Evolutionary conservation across 106 monocot genomes (phyloP).

Genomic region (Vanilla planifolia): DNA sequence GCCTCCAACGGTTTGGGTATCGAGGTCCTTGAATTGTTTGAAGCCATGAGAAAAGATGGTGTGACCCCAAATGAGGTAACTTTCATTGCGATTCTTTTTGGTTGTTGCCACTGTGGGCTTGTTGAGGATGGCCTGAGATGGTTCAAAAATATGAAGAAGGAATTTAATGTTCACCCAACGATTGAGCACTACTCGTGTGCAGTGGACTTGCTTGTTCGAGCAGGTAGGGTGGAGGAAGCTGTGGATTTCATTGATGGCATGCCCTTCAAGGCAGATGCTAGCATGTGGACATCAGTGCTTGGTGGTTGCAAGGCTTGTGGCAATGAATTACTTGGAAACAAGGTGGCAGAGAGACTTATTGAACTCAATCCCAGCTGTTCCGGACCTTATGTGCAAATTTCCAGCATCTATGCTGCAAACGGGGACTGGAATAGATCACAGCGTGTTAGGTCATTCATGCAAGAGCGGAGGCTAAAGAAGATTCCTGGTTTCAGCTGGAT

Average conservation of each 20-base stretch:
- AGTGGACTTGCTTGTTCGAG: conserved; percentile 57
- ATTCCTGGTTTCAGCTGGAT: conserved; percentile 55
- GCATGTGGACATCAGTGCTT: conserved; percentile 55
- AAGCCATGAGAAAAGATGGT: conserved; percentile 36
- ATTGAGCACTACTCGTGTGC: conserved; percentile 69
- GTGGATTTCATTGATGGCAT: conserved; percentile 43
- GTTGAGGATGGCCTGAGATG: conserved; percentile 53
- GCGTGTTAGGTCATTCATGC: conserved; percentile 30
- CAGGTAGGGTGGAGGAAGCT: conserved; percentile 45
- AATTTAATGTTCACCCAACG: conserved; percentile 34
- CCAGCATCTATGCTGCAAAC: conserved; percentile 34
- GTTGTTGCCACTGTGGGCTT: conserved; percentile 70
- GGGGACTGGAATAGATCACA: conserved; percentile 39
- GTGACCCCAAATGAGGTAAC: conserved; percentile 43
- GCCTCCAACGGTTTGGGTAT: conserved; percentile 57
- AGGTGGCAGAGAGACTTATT: conserved; percentile 26
- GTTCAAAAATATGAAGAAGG: conserved; percentile 50
- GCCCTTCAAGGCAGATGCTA: conserved; percentile 49
- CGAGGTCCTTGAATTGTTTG: conserved; percentile 43
- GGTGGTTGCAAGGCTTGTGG: conserved; percentile 58
- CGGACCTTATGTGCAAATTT: conserved; percentile 37
- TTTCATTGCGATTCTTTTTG: conserved; percentile 53
- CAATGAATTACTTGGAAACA: conserved; percentile 21
- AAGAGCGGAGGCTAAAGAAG: conserved; percentile 31
- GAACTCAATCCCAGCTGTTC: conserved; percentile 24